phyloP scores from a whole-genome alignment of 2,329 filamentous ascomycete genomes.

The Colletotrichum sp. region DNA sequence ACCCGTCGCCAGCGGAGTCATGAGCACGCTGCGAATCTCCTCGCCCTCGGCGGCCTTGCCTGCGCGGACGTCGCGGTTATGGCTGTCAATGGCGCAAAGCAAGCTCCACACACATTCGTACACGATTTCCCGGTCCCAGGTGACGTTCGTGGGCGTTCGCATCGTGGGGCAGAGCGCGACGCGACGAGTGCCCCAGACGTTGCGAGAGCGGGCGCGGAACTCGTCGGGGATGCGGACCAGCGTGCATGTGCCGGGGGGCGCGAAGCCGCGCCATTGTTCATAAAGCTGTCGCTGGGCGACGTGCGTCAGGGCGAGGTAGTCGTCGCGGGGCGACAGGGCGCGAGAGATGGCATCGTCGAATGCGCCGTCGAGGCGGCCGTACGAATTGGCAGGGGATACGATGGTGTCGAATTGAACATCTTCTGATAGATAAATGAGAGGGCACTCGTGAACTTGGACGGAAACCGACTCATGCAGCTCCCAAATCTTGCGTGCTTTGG shows the following conservation, averaged over 20 bases:
- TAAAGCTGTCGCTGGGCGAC: conserved; percentile 50
- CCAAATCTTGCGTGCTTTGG: conserved; percentile 32
- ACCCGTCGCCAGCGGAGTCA: conserved; percentile 58
- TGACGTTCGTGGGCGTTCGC: conserved; percentile 46
- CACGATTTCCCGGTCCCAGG: conserved; percentile 57
- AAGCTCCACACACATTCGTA: conserved; percentile 60
- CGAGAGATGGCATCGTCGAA: conserved; percentile 60
- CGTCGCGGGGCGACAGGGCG: conserved; percentile 45
- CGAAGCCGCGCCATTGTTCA: conserved; percentile 51
- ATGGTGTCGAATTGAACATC: conserved; percentile 48
- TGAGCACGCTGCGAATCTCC: conserved; percentile 47
- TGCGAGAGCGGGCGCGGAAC: conserved; percentile 34
- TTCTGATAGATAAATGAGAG: conserved; percentile 40
- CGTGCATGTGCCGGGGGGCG: conserved; percentile 55
- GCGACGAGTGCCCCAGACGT: conserved; percentile 45
- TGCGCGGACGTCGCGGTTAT: conserved; percentile 39
- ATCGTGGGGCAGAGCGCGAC: conserved; percentile 60
- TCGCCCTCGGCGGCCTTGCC: conserved; percentile 5
- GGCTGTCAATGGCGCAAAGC: conserved; percentile 50
- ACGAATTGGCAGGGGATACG: conserved; percentile 61
- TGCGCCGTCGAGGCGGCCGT: conserved; percentile 56
- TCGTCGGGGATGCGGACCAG: conserved; percentile 46
- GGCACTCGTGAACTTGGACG: conserved; percentile 41
- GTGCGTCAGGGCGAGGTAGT: conserved; percentile 52
- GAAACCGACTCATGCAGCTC: conserved; percentile 33